phyloP scores from a whole-genome alignment of 2,329 filamentous ascomycete genomes.

The Neonectria punicea region DNA sequence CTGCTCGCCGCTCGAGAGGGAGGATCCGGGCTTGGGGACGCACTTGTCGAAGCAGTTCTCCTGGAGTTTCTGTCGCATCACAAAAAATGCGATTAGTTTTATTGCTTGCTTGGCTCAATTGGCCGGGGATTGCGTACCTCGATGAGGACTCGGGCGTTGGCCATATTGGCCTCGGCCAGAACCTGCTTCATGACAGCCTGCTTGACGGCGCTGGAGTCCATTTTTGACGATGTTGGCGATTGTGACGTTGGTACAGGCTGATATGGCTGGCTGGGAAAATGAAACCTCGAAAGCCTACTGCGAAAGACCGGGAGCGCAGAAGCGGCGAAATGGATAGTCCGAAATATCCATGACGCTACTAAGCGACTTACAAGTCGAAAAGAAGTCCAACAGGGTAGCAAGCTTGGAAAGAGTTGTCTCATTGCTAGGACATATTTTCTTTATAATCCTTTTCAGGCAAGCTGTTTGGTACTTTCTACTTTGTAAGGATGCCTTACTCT shows the following conservation, averaged over 20 bases:
- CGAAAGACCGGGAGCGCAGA: conserved; percentile 9
- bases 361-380: conserved; percentile 10
- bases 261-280: conserved; percentile 21
- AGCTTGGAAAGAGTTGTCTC: background rate
- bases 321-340: conserved; percentile 32
- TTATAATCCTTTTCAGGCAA: background rate
- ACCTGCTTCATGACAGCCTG: conserved; percentile 73
- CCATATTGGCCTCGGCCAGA: conserved; percentile 70
- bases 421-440: background rate
- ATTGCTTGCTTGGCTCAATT: conserved; percentile 5
- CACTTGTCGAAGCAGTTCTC: conserved; percentile 84
- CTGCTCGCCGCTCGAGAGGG: conserved; percentile 74
- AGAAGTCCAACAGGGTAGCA: background rate
- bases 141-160: conserved; percentile 76
- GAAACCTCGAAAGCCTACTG: conserved; percentile 27
- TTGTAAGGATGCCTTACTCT: background rate
- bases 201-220: conserved; percentile 70
- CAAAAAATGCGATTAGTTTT: conserved; percentile 19
- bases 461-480: too few species aligned
- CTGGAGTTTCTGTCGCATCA: conserved; percentile 74
- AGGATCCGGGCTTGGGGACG: conserved; percentile 74
- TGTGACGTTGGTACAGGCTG: conserved; percentile 31
- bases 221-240: conserved; percentile 47
- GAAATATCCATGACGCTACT: conserved; percentile 21
- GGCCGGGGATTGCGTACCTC: conserved; percentile 59